Evolutionary conservation across 2,329 filamentous ascomycete genomes (phyloP).

Genomic region (Scopulariopsis brevicaulis): DNA sequence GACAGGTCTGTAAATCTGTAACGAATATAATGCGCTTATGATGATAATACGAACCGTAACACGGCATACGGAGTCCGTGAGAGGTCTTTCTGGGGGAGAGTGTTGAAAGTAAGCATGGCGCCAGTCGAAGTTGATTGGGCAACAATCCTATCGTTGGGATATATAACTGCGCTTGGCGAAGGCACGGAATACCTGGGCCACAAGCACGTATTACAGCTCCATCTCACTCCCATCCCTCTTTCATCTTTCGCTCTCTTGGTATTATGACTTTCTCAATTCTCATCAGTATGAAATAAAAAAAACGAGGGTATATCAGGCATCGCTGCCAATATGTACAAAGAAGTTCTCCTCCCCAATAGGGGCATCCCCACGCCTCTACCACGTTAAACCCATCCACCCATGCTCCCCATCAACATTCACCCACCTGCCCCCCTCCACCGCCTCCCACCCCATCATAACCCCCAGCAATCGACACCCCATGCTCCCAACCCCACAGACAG

Average conservation of each 20-base stretch:
- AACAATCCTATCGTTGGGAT: too few relatives aligned
- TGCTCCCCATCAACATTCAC: conserved; percentile 67
- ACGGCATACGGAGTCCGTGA: not conserved
- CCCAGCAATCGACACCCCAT: conserved; percentile 63
- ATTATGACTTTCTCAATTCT: too few relatives aligned
- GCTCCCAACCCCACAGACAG: conserved; percentile 68
- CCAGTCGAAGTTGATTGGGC: too few relatives aligned
- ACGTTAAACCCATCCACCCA: conserved; percentile 42
- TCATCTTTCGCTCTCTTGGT: too few relatives aligned
- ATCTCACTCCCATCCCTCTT: too few relatives aligned
- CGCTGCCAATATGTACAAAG: not conserved
- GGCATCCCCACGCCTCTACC: conserved; percentile 11
- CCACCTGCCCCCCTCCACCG: conserved; percentile 51
- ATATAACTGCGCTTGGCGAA: too few relatives aligned
- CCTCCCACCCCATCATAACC: conserved; percentile 78
- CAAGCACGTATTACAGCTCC: too few relatives aligned
- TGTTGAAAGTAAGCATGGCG: too few relatives aligned
- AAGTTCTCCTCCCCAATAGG: not conserved
- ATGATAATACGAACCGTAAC: not conserved
- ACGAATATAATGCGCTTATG: conserved; percentile 1
- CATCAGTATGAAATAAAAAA: not conserved
- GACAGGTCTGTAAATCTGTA: not conserved
- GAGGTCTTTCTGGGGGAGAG: too few relatives aligned
- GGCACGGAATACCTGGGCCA: too few relatives aligned
- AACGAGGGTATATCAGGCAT: not conserved